phyloP scores from a whole-genome alignment of 176 grass and related monocot genomes.

The Elaeis guineensis region DNA sequence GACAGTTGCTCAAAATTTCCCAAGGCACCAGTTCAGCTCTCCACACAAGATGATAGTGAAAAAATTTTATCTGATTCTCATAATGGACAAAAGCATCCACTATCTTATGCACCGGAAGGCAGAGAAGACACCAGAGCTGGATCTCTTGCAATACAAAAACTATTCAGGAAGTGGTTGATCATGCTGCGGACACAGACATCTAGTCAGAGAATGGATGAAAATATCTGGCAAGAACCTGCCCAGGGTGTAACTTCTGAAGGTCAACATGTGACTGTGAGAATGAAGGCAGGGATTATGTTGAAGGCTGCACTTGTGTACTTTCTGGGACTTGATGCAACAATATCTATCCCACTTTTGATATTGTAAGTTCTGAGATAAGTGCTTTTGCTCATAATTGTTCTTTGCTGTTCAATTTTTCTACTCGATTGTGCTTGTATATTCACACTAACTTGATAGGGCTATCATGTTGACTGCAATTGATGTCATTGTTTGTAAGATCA shows the following conservation, averaged over 20 bases:
- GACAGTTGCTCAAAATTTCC: slow-evolving; percentile 9
- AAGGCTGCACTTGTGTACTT: slow-evolving; percentile 17
- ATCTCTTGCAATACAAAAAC: slow-evolving; percentile 23
- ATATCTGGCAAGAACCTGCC: neutral
- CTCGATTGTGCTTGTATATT: neutral
- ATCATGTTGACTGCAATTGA: no score
- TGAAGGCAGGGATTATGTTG: slow-evolving; percentile 7
- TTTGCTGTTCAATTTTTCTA: neutral
- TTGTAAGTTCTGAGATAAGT: slow-evolving; percentile 10
- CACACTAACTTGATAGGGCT: no score
- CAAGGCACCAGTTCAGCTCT: slow-evolving; percentile 21
- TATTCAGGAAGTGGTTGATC: slow-evolving; percentile 22
- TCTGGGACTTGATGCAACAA: slow-evolving; percentile 15
- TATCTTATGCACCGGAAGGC: slow-evolving; percentile 9
- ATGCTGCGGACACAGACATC: slow-evolving; percentile 17
- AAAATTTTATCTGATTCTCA: slow-evolving; percentile 14
- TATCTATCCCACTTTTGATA: slow-evolving; percentile 21
- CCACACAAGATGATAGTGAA: slow-evolving; percentile 9
- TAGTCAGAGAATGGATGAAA: slow-evolving; percentile 12
- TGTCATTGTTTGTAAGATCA: no score
- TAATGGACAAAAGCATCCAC: slow-evolving; percentile 9
- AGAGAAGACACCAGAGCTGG: neutral
- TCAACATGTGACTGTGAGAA: slow-evolving; percentile 2
- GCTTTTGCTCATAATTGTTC: no score
- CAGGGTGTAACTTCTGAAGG: slow-evolving; percentile 7